Conservation (phyloP, 441 rosid species). For the Euphorbia celastroides region DNA sequence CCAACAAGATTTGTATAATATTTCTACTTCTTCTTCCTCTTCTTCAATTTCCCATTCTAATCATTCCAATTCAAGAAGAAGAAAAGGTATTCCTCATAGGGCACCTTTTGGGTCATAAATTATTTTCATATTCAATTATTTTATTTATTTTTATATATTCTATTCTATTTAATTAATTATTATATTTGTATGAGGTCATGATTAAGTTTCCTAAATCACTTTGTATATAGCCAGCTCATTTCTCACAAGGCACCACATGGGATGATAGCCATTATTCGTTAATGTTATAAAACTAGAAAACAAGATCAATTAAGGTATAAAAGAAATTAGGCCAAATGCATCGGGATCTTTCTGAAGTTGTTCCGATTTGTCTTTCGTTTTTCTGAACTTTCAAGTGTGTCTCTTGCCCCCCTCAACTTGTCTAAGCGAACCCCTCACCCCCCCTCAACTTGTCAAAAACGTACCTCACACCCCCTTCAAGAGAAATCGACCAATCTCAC, state of each 20-base stretch:
- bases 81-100: conserved; percentile 85
- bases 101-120: conserved; percentile 53
- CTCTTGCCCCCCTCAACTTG: too few relatives aligned
- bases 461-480: too few relatives aligned
- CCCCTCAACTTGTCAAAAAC: too few relatives aligned
- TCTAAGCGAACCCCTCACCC: too few relatives aligned
- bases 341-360: too few relatives aligned
- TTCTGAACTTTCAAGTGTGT: too few relatives aligned
- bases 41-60: conserved; percentile 32
- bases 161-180: not conserved
- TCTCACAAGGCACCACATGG: conserved; percentile 37
- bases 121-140: conserved; percentile 9
- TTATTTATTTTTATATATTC: too few relatives aligned
- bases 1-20: conserved; percentile 37
- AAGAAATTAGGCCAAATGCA: too few relatives aligned
- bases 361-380: too few relatives aligned
- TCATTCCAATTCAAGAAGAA: conserved; percentile 55
- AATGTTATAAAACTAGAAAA: not conserved
- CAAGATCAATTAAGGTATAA: conserved; percentile 8
- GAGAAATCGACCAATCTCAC: too few relatives aligned
- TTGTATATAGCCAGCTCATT: conserved; percentile 36
- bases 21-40: conserved; percentile 26
- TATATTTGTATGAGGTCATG: not conserved
- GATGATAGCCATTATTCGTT: not conserved
- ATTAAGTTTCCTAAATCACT: not conserved